Evolutionary conservation across 148 eudicot genomes (phyloP).

Genomic region (Amaranthus palmeri): DNA sequence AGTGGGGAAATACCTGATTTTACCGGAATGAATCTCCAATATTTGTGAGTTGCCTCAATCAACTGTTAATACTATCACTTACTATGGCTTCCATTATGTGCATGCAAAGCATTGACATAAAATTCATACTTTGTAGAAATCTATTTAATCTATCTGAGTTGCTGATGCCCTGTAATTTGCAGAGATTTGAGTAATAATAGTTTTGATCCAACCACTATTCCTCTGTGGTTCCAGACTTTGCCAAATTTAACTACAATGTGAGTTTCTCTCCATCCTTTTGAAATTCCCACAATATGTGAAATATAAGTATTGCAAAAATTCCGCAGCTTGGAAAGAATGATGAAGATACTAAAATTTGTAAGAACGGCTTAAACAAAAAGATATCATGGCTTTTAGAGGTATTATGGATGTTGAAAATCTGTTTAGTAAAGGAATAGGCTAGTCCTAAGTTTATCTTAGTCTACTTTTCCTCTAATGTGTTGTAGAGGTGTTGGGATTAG

Average conservation of each 20-base stretch:
- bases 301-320: neutral
- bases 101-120: neutral
- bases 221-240: constrained; percentile 26
- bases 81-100: neutral
- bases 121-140: too few species aligned
- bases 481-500: too few species aligned
- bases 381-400: neutral
- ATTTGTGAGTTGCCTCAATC: constrained; percentile 24
- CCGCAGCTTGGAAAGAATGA: neutral
- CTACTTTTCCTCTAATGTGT: too few species aligned
- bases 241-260: constrained; percentile 31
- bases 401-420: neutral
- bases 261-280: constrained; percentile 11
- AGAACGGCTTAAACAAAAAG: neutral
- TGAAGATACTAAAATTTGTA: neutral
- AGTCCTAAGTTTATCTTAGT: neutral
- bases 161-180: constrained; percentile 12
- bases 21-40: constrained; percentile 28
- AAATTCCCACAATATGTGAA: neutral
- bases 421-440: neutral
- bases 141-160: neutral
- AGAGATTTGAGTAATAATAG: constrained; percentile 36
- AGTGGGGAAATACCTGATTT: constrained; percentile 27
- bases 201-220: constrained; percentile 17
- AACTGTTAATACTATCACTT: neutral